These are phyloP conservation scores for Aspergillus uvarum DNA, from an alignment of 2,329 filamentous ascomycete species.

Conservation along the genomic window DNA sequence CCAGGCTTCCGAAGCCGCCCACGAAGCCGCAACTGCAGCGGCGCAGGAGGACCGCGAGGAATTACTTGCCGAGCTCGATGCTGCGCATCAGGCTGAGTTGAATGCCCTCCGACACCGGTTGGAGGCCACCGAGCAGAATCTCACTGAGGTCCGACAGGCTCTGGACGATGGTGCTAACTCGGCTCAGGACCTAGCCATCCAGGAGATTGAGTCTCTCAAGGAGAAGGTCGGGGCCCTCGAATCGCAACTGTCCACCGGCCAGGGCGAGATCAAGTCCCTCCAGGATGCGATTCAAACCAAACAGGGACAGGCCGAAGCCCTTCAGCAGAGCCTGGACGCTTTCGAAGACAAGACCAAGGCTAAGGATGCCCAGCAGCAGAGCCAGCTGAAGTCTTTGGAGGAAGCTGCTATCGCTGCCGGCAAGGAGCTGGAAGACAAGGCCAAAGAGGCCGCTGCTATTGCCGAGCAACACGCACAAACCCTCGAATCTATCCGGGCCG, in stretches of 20 bases:
- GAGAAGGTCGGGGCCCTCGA: conserved; percentile 37
- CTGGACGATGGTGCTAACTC: conserved; percentile 36
- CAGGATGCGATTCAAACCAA: conserved; percentile 37
- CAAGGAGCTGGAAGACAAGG: conserved; percentile 37
- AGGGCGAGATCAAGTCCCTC: conserved; percentile 35
- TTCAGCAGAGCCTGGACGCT: conserved; percentile 39
- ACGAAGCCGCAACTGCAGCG: not conserved
- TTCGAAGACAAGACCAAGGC: conserved; percentile 39
- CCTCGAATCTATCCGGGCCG: conserved; percentile 35
- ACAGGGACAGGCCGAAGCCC: conserved; percentile 36
- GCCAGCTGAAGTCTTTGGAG: conserved; percentile 33
- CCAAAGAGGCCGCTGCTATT: conserved; percentile 26
- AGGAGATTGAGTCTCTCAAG: conserved; percentile 38
- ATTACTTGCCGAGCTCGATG: conserved; percentile 33
- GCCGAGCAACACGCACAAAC: conserved; percentile 36
- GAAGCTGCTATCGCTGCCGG: conserved; percentile 36
- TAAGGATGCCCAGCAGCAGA: conserved; percentile 39
- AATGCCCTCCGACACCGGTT: conserved; percentile 37
- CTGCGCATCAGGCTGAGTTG: conserved; percentile 33
- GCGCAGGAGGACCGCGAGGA: conserved; percentile 32
- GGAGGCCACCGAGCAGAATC: conserved; percentile 33
- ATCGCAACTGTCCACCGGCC: conserved; percentile 31
- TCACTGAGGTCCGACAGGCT: conserved; percentile 33
- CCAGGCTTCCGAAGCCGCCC: conserved; percentile 28
- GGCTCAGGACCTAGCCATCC: conserved; percentile 33